Conservation (phyloP, 345 rosid species). For the Raphanus raphanistrum region DNA sequence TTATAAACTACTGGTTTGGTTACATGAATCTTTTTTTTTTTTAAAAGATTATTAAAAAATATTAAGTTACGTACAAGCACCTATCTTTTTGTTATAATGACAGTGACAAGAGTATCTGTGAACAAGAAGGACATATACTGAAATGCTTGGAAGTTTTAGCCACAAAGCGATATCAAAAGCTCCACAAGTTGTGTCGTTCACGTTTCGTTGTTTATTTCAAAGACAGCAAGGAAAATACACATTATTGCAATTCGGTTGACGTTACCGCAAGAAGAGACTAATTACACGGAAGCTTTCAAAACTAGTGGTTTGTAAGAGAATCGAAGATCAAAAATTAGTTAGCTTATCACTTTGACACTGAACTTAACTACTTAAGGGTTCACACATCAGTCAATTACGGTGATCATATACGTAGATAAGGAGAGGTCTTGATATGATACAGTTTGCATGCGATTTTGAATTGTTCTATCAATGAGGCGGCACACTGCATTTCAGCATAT, state of each 20-base stretch:
- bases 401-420: not conserved
- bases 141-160: not conserved
- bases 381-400: not conserved
- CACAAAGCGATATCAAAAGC: not conserved
- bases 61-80: not conserved
- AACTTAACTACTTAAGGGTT: not conserved
- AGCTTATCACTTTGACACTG: not conserved
- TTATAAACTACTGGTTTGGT: not conserved
- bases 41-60: too few relatives aligned
- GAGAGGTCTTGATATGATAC: not conserved
- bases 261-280: too few relatives aligned
- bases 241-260: not conserved
- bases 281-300: not conserved
- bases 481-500: not conserved
- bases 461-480: not conserved
- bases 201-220: slow-evolving; percentile 4
- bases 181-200: not conserved
- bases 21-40: not conserved
- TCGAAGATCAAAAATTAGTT: not conserved
- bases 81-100: not conserved
- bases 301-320: not conserved
- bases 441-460: not conserved
- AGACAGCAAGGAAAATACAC: not conserved
- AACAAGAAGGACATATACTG: not conserved
- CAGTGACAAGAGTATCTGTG: not conserved